Percentiles rank a stretch among this genome's conserved stretches.
Evolutionary conservation across 371 early-diverging fungal genomes (phyloP).

Genomic region (Mortierella sp.): DNA sequence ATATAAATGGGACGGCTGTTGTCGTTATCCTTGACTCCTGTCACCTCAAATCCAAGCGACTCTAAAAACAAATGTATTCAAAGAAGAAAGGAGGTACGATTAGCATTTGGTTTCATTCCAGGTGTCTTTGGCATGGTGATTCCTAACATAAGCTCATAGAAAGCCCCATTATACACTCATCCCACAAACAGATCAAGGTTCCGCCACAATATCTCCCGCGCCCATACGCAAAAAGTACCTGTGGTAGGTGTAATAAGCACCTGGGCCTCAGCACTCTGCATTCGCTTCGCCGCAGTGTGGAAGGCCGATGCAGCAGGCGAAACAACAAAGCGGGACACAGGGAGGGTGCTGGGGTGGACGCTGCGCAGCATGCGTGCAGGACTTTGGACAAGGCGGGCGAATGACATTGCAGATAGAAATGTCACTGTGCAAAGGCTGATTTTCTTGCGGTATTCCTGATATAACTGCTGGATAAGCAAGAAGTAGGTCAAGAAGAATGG

Average conservation of each 20-base stretch:
- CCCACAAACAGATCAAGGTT: no score
- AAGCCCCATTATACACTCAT: no score
- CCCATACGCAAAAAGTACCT: slow-evolving; percentile 16
- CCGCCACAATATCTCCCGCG: no score
- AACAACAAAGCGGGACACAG: slow-evolving; percentile 23
- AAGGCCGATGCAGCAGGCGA: slow-evolving; percentile 42
- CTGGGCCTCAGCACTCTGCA: slow-evolving; percentile 36
- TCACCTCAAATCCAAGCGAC: slow-evolving; percentile 68
- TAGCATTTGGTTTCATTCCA: no score
- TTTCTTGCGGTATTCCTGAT: neutral
- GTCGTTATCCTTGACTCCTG: slow-evolving; percentile 48
- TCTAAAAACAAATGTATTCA: slow-evolving; percentile 43
- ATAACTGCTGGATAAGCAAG: neutral
- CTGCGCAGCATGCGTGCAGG: slow-evolving; percentile 44
- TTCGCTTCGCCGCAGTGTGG: slow-evolving; percentile 38
- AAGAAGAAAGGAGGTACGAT: neutral
- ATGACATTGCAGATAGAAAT: no score
- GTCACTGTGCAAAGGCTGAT: no score
- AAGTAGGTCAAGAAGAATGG: neutral
- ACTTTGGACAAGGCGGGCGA: slow-evolving; percentile 21
- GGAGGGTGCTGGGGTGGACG: slow-evolving; percentile 21
- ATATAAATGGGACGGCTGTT: slow-evolving; percentile 86
- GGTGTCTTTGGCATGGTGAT: no score
- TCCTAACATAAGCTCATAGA: no score
- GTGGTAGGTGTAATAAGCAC: slow-evolving; percentile 30